Evolutionary conservation across 208 protist species (phyloP), one percentile per base, ranked within the genome.

Genomic region (Crithidia acanthocephali): DNA sequence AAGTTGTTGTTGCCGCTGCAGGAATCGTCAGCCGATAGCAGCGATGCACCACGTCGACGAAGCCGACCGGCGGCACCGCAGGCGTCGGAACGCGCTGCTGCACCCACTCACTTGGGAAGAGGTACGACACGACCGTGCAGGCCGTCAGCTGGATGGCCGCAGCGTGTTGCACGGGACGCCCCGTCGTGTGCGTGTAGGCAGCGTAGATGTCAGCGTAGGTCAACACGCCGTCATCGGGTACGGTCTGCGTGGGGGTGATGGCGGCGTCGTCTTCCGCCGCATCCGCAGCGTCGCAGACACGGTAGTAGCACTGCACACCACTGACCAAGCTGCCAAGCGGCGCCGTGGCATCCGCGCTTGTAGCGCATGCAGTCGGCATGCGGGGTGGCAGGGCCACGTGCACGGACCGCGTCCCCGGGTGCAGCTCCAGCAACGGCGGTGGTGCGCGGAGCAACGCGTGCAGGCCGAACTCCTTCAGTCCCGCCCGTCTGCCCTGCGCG

Each of bases 371-470:
- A 2, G 61, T 44, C 2, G 63, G 47, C 2, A 58, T 42, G 53
- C 57, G 72, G 5, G 56, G 52, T 1, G 72, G 72, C 13, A 60
- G 28, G 18, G 47, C 47, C 1, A 77, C 65, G n/a, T 71, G 56
- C 16, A 65, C 42, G 11, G 27, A 30, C 27, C 52, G 69, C 18
- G 37, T 56, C 30, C 62, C 70, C 40, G 55, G 63, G n/a, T 42
- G 72, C 37, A 45, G 25, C 59, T 58, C 72, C 45, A 66, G 64
- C 60, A 65, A 8, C 16, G 55, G 74, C 50, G 66, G 73, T 11
- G 58, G 68, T 40, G 58, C 33, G 6, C 56, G 55, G 44, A 66
- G 71, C 57, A 66, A 40, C 56, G 25, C 66, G 53, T 64, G 74
- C 60, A 64, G 66, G 32, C 52, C 50, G 0, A 45, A 42, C 52